Evolutionary conservation across 1,284 basidiomycete genomes (phyloP), one percentile per base, ranked within the genome.

Genomic region (Melampsora larici-populina): DNA sequence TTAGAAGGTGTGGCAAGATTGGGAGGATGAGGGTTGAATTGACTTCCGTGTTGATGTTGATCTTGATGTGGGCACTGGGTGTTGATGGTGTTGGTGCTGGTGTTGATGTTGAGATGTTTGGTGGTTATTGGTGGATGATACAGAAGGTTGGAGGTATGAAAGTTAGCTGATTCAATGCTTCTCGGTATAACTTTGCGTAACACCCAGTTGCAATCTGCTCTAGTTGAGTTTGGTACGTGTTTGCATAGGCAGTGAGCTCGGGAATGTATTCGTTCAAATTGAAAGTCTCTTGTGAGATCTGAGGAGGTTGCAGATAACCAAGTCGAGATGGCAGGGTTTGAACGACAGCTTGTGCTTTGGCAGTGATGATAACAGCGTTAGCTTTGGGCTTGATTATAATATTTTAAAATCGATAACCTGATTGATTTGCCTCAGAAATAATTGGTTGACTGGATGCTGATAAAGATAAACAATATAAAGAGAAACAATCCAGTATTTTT

Each of bases 201-300:
- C 31, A 66, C 8, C 71, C 62, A 46, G 71, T 49, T 15, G 71
- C 71, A 24, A 74, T 74, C 11, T 43, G 18, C 21, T 15, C 71
- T 18, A 74, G 46, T 43, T 74, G 71, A 33, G 36, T 40, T 65
- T 66, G 48, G 31, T 74, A 74, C 13, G 71, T 74, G 29, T 74
- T 65, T 5, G 71, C 63, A 33, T 74, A 74, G 21, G 60, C 43
- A 21, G 71, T 74, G 17, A 74, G 40, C 36, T 71, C 55, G 15
- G 55, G 69, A 13, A 71, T 7, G 11, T 33, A 43, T 18, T 60
- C 36, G 24, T 72, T 36, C 17, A 55, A 46, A 48, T 29, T 46
- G 26, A 49, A 36, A 51, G 60, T 31, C 4, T 64, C 17, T 18
- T 24, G 13, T 46, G 40, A 64, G 31, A 46, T 64, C 36, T 31